phyloP scores from a whole-genome alignment of 176 grass and related monocot species.

The Urochloa ruziziensis region DNA sequence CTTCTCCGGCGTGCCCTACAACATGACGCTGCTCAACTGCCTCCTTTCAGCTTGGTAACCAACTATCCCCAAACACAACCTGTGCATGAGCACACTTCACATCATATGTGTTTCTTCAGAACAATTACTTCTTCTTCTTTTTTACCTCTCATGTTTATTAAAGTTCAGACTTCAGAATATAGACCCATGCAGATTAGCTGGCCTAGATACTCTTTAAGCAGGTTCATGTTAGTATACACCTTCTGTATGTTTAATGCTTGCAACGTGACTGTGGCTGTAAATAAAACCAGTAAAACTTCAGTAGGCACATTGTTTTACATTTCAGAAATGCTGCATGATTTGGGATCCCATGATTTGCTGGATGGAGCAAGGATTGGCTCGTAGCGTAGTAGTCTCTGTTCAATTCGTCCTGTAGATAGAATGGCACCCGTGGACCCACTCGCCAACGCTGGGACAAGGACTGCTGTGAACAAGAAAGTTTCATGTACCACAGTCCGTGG shows the following conservation, averaged over 20 bases:
- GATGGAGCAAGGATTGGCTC: constrained; percentile 17
- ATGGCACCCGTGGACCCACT: constrained; percentile 16
- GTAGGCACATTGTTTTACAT: neutral
- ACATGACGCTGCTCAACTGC: constrained; percentile 98
- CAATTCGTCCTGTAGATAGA: neutral
- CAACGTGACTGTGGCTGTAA: neutral
- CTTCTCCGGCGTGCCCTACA: constrained; percentile 98
- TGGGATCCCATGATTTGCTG: too few relatives aligned
- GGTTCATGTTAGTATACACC: neutral
- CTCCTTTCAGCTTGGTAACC: constrained; percentile 90
- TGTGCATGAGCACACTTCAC: neutral
- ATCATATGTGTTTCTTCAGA: constrained; percentile 10
- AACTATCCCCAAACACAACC: constrained; percentile 1
- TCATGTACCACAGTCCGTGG: neutral
- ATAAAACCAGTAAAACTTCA: neutral
- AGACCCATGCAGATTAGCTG: neutral
- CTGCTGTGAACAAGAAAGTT: neutral
- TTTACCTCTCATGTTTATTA: neutral
- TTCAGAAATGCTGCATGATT: neutral
- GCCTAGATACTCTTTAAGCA: neutral
- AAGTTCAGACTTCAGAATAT: too few relatives aligned
- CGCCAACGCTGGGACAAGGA: constrained; percentile 34
- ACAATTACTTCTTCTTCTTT: neutral
- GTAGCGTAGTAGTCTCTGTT: constrained; percentile 15
- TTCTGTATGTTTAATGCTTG: neutral